These are phyloP conservation scores for Phellopilus nigrolimitatus DNA, from an alignment of 1,284 basidiomycete species.

Conservation along the genomic window DNA sequence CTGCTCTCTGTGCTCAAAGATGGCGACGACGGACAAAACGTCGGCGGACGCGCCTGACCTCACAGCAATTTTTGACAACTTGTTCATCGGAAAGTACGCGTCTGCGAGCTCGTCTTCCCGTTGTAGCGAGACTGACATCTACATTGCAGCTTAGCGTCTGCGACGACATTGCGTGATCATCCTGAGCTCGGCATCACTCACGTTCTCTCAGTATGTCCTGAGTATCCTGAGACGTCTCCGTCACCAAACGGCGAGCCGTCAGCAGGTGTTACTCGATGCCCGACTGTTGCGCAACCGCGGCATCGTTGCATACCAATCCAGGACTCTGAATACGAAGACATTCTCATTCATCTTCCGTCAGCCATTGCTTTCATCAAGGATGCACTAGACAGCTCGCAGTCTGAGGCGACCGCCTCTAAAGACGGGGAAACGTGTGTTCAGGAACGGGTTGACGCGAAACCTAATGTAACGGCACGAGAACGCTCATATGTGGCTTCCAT, in stretches of 20 bases:
- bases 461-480: background rate
- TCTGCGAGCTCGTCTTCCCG: background rate
- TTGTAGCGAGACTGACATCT: background rate
- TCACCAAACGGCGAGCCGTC: constrained; percentile 22
- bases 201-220: constrained; percentile 54
- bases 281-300: constrained; percentile 23
- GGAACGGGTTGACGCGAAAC: background rate
- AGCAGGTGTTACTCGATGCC: constrained; percentile 24
- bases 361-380: constrained; percentile 52
- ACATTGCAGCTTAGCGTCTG: constrained; percentile 42
- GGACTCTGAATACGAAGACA: constrained; percentile 56
- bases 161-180: constrained; percentile 37
- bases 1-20: too few relatives aligned
- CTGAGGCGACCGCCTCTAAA: background rate
- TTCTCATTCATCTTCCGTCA: constrained; percentile 50
- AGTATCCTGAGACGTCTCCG: constrained; percentile 32
- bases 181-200: constrained; percentile 48
- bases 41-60: constrained; percentile 8
- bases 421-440: background rate
- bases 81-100: constrained; percentile 53
- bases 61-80: constrained; percentile 27
- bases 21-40: too few relatives aligned
- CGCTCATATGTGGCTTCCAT: background rate
- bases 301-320: constrained; percentile 48
- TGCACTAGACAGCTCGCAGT: constrained; percentile 34